phyloP scores from a whole-genome alignment of 495 filamentous ascomycete genomes.

The Hypoxylon crocopeplum region DNA sequence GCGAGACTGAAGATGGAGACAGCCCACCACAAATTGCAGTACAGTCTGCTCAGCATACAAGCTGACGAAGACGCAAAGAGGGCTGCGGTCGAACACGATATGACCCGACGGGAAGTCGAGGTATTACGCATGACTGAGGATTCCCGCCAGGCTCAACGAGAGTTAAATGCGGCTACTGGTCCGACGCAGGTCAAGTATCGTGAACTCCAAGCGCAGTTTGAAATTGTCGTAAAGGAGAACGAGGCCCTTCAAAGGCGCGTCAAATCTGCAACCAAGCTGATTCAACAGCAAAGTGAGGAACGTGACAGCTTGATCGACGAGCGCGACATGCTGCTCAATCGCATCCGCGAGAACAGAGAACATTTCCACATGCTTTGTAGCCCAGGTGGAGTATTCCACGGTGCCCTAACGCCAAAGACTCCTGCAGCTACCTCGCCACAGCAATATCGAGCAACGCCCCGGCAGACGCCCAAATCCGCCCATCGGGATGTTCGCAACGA shows the following conservation, averaged over 20 bases:
- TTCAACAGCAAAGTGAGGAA: slow-evolving; percentile 72
- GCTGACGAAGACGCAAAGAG: slow-evolving; percentile 85
- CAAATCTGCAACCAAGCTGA: slow-evolving; percentile 74
- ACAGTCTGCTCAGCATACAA: slow-evolving; percentile 84
- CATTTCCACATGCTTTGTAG: slow-evolving; percentile 75
- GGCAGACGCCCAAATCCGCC: slow-evolving; percentile 55
- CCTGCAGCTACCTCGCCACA: slow-evolving; percentile 55
- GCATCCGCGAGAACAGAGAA: slow-evolving; percentile 86
- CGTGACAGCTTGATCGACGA: slow-evolving; percentile 69
- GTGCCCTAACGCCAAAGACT: slow-evolving; percentile 60
- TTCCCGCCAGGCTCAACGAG: slow-evolving; percentile 55
- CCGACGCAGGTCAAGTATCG: slow-evolving; percentile 52
- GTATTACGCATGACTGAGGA: slow-evolving; percentile 72
- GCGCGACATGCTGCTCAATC: slow-evolving; percentile 74
- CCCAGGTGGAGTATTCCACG: slow-evolving; percentile 62
- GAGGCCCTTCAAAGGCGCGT: slow-evolving; percentile 67
- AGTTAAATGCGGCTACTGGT: slow-evolving; percentile 49
- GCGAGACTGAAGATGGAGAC: slow-evolving; percentile 76
- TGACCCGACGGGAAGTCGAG: slow-evolving; percentile 89
- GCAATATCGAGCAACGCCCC: slow-evolving; percentile 54
- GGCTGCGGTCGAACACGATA: slow-evolving; percentile 90
- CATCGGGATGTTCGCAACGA: slow-evolving; percentile 48
- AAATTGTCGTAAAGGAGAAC: slow-evolving; percentile 70
- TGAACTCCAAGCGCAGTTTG: slow-evolving; percentile 57
- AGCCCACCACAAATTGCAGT: slow-evolving; percentile 91